Evolutionary conservation across 352 stramenopile genomes (phyloP).

Genomic region (Globisporangium spiculum): DNA sequence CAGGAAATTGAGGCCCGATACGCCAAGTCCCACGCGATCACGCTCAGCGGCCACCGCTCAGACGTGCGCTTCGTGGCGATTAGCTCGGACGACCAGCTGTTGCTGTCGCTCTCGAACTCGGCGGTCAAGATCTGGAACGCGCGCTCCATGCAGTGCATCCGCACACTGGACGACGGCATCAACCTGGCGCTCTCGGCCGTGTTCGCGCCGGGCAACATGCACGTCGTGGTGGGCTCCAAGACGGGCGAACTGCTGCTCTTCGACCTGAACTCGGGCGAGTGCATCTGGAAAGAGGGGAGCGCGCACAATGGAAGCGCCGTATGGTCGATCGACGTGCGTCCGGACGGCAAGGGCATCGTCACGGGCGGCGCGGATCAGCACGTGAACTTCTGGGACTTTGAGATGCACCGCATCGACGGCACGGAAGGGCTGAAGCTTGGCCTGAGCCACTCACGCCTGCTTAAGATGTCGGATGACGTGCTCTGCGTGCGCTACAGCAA

Average conservation of each 20-base stretch:
- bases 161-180: conserved; percentile 81
- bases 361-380: conserved; percentile 96
- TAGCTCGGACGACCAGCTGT: conserved; percentile 86
- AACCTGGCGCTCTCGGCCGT: conserved; percentile 89
- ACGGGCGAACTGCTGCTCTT: conserved; percentile 93
- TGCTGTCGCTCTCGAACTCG: conserved; percentile 85
- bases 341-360: conserved; percentile 90
- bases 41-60: conserved; percentile 87
- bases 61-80: conserved; percentile 90
- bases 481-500: conserved; percentile 97
- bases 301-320: conserved; percentile 93
- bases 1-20: conserved; percentile 66
- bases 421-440: conserved; percentile 80
- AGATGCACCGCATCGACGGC: conserved; percentile 73
- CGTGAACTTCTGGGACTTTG: conserved; percentile 99
- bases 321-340: conserved; percentile 96
- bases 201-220: conserved; percentile 96
- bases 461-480: conserved; percentile 99
- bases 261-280: conserved; percentile 95
- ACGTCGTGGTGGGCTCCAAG: conserved; percentile 97
- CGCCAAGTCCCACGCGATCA: conserved; percentile 61
- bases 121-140: conserved; percentile 93
- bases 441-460: conserved; percentile 92
- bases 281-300: conserved; percentile 82
- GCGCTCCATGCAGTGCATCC: conserved; percentile 88